Evolutionary conservation across 192 early-diverging fungal species (phyloP), one percentile per base, ranked within the genome.

Genomic region (Gaertneriomyces sp.): DNA sequence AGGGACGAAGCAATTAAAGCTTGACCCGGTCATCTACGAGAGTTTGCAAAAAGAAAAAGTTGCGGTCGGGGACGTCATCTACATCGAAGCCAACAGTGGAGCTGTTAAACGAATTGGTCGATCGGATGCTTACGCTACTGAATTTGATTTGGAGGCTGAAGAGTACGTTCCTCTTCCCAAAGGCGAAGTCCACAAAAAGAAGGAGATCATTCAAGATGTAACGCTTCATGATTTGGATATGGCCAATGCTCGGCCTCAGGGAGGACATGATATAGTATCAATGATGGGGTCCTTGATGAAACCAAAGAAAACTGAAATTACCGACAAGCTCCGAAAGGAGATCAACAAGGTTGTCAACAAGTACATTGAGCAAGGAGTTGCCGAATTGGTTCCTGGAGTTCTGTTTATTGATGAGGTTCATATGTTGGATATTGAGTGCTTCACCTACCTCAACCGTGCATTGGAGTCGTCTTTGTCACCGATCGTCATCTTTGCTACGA

Each of bases 391-490:
- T 33, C 97, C 97, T 0, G 97, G 97, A 59, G 97, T 99, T 33
- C 70, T 99, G 43, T 99, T 99, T 63, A 91, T 99, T 68, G 97
- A 99, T 76, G 97, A 89, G 87, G 95, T 98, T 12, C 97, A 99
- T 72, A 98, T 99, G 92, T 85, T 99, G 20, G 97, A 99, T 77
- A 95, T 99, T 70, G 97, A 99, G 74, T 99, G 95, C 80, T 99
- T 99, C 71, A 98, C 97, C 2, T 99, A 96, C 70, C 81, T 99
- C 60, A 99, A 98, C 82, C 92, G 95, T 44, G 97, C 97, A 33
- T 81, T 99, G 20, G 97, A 99, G 76, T 95, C 93, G 1, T 84
- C 90, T 41, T 83, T 99, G 40, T 90, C 93, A 8, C 97, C 97
- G 17, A 96, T 99, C 71, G 97, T 99, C 11, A 89, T 99, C 52